Conservation (phyloP, 306 rosid species). For the Ochetophila trinervis region DNA sequence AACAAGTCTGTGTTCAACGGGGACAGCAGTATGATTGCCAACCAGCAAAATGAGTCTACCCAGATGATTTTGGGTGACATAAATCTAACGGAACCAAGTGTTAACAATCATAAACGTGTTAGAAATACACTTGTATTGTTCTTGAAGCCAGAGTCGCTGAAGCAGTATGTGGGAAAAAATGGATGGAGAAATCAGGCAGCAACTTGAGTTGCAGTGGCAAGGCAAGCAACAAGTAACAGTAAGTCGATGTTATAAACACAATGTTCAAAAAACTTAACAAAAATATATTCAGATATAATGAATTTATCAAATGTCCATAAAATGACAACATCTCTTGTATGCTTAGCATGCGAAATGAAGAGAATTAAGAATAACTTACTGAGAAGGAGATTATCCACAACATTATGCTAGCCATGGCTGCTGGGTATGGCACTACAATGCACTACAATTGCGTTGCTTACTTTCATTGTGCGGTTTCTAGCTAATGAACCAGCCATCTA, state of each 20-base stretch:
- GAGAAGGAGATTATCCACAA: slow-evolving; percentile 67
- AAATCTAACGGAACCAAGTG: slow-evolving; percentile 43
- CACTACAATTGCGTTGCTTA: slow-evolving; percentile 52
- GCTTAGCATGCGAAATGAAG: slow-evolving; percentile 45
- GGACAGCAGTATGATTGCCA: slow-evolving; percentile 19
- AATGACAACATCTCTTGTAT: slow-evolving; percentile 56
- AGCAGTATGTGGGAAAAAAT: slow-evolving; percentile 50
- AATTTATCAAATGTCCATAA: background rate
- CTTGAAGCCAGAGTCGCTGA: slow-evolving; percentile 79
- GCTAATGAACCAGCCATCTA: slow-evolving; percentile 47
- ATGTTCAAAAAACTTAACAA: too few relatives aligned
- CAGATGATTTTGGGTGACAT: slow-evolving; percentile 50
- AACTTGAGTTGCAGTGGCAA: slow-evolving; percentile 67
- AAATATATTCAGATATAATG: too few relatives aligned
- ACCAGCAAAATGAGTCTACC: slow-evolving; percentile 48
- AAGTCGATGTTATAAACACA: background rate
- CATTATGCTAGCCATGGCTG: slow-evolving; percentile 54
- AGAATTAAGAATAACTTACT: slow-evolving; percentile 31
- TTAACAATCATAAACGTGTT: slow-evolving; percentile 63
- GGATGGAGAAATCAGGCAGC: slow-evolving; percentile 55
- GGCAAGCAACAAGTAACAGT: slow-evolving; percentile 54
- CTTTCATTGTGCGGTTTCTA: slow-evolving; percentile 50
- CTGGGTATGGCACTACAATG: slow-evolving; percentile 72
- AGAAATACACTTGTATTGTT: slow-evolving; percentile 58
- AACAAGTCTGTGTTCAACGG: slow-evolving; percentile 51